Percentiles rank a stretch among this genome's conserved stretches.
Conservation (phyloP, 768 basidiomycete species). For the Lyophyllum decastes region DNA sequence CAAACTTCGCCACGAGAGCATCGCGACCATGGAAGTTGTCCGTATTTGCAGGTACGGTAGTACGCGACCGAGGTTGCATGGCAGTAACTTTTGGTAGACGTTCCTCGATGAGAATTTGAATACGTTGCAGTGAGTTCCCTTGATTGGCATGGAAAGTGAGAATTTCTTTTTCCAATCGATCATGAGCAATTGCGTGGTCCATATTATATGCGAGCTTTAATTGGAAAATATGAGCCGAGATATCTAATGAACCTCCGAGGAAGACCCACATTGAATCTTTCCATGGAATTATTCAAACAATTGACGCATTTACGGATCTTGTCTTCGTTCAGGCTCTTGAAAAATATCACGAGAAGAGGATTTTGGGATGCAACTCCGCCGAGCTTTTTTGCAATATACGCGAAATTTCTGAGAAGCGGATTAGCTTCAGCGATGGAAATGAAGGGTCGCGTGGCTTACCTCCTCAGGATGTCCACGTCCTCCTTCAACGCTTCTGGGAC, state of each 20-base stretch:
- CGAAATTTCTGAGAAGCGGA: neutral
- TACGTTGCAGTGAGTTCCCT: neutral
- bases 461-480: neutral
- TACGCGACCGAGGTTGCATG: neutral
- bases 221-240: no score
- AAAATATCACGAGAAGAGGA: neutral
- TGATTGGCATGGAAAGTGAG: neutral
- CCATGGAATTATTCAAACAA: neutral
- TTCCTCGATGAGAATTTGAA: neutral
- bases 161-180: neutral
- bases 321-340: neutral
- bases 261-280: slow-evolving; percentile 1
- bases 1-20: slow-evolving; percentile 13
- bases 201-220: neutral
- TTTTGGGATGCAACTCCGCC: neutral
- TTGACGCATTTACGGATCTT: neutral
- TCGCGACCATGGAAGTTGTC: slow-evolving; percentile 18
- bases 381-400: neutral
- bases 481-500: no score
- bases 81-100: neutral
- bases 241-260: no score
- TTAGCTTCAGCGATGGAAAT: neutral
- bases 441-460: neutral
- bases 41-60: slow-evolving; percentile 12
- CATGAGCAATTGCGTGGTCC: neutral